These are phyloP conservation scores for Dendrocalamus sinicus DNA, from an alignment of 176 grass and related monocot genomes.

Conservation along the genomic window DNA sequence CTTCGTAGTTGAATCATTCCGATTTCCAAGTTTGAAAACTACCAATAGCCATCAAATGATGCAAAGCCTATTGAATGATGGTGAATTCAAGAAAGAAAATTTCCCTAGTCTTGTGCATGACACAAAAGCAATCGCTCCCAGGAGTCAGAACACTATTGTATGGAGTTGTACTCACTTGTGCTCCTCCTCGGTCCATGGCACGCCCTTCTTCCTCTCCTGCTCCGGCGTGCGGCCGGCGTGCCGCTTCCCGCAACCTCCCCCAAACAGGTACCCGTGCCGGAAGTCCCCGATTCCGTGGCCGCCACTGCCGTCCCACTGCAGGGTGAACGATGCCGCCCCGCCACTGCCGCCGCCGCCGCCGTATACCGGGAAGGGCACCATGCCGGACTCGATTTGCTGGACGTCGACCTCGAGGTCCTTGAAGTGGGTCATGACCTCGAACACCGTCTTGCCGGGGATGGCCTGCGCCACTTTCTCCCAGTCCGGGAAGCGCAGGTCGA, in stretches of 20 bases:
- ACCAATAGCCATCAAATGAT: conserved; percentile 26
- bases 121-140: conserved; percentile 52
- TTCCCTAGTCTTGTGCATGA: conserved; percentile 25
- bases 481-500: conserved; percentile 61
- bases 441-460: conserved; percentile 69
- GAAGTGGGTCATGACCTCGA: conserved; percentile 74
- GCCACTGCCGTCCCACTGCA: conserved; percentile 61
- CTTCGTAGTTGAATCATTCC: background rate
- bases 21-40: background rate
- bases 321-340: conserved; percentile 54
- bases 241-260: conserved; percentile 53
- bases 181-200: conserved; percentile 96
- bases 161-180: conserved; percentile 62
- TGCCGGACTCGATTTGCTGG: conserved; percentile 70
- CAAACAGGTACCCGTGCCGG: conserved; percentile 47
- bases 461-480: conserved; percentile 73
- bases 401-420: conserved; percentile 70
- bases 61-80: conserved; percentile 28
- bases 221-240: conserved; percentile 56
- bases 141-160: background rate
- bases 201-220: conserved; percentile 94
- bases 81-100: conserved; percentile 39
- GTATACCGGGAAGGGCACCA: conserved; percentile 48
- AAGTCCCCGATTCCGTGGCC: conserved; percentile 42
- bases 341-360: conserved; percentile 12